Evolutionary conservation across 2,329 filamentous ascomycete genomes (phyloP).

Genomic region (Xylariaceae sp.): DNA sequence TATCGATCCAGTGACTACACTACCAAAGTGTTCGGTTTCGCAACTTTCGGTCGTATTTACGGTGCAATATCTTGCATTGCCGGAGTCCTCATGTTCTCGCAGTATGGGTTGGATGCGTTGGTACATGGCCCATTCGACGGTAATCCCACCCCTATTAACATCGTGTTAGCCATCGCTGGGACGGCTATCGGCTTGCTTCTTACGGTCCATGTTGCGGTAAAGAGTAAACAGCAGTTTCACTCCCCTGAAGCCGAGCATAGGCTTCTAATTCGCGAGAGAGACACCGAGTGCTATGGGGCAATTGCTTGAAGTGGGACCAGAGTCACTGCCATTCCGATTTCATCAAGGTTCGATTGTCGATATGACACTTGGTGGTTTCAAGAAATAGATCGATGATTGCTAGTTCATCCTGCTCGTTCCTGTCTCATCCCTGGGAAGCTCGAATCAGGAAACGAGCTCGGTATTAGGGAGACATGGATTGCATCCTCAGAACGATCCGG

Average conservation of each 20-base stretch:
- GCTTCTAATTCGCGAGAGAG: conserved; percentile 10
- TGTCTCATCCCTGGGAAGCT: not conserved
- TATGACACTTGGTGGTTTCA: too few species aligned
- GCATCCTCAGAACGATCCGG: not conserved
- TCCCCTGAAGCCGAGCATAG: conserved; percentile 6
- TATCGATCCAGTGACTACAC: conserved; percentile 53
- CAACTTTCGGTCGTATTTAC: conserved; percentile 76
- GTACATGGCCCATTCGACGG: conserved; percentile 58
- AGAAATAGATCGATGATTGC: not conserved
- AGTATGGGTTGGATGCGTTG: conserved; percentile 63
- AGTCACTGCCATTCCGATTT: not conserved
- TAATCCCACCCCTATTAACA: conserved; percentile 61
- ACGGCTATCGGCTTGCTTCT: conserved; percentile 47
- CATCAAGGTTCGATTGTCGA: too few species aligned
- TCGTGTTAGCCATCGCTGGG: conserved; percentile 49
- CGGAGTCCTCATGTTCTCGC: conserved; percentile 65
- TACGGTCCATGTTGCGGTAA: conserved; percentile 24
- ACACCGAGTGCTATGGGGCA: conserved; percentile 14
- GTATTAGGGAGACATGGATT: not conserved
- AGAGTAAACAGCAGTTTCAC: conserved; percentile 15
- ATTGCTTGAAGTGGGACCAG: conserved; percentile 8
- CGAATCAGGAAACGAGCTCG: not conserved
- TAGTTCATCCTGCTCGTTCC: not conserved
- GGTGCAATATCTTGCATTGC: conserved; percentile 69
- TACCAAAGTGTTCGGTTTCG: conserved; percentile 75